A percentile compares a stretch with the other conserved stretches of the same genome.
These are phyloP conservation scores for Aspergillus fumigatiaffinis DNA, from an alignment of 2,329 filamentous ascomycete genomes.

Conservation along the genomic window DNA sequence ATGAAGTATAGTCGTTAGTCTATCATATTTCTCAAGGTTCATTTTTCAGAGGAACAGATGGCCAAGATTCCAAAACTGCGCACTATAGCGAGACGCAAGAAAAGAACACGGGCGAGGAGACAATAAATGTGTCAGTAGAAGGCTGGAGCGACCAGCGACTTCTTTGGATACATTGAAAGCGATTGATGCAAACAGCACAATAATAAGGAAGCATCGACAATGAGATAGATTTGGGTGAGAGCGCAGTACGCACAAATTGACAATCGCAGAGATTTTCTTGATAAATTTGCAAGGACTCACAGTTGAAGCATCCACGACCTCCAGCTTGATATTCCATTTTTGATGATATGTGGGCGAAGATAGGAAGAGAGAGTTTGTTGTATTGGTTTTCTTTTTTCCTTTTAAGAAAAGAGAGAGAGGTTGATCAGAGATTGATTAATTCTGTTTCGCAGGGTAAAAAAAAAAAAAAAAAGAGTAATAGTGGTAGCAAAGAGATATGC, in stretches of 20 bases:
- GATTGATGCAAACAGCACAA: not conserved
- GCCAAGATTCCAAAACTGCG: not conserved
- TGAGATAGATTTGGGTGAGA: not conserved
- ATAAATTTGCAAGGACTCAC: conserved; percentile 38
- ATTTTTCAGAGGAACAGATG: not conserved
- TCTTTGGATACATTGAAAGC: not conserved
- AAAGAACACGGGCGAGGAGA: not conserved
- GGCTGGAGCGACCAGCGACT: not conserved
- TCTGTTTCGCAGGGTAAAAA: not conserved
- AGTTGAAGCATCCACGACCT: conserved; percentile 57
- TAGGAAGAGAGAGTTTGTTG: not conserved
- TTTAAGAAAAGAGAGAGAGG: not conserved
- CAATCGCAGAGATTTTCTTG: conserved; percentile 1
- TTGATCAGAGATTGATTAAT: not conserved
- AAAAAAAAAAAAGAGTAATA: not conserved
- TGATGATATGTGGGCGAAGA: conserved; percentile 4
- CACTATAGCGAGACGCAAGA: not conserved
- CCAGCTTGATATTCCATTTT: conserved; percentile 50
- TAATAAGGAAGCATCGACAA: not conserved
- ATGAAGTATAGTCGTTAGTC: conserved; percentile 23
- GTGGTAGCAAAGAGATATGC: not conserved
- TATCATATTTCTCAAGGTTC: not conserved
- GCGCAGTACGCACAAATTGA: conserved; percentile 1
- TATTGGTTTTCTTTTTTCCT: conserved; percentile 3
- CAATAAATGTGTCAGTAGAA: not conserved